These are phyloP conservation scores for Aspergillus saccharolyticus DNA, from an alignment of 495 filamentous ascomycete species.

Conservation along the genomic window DNA sequence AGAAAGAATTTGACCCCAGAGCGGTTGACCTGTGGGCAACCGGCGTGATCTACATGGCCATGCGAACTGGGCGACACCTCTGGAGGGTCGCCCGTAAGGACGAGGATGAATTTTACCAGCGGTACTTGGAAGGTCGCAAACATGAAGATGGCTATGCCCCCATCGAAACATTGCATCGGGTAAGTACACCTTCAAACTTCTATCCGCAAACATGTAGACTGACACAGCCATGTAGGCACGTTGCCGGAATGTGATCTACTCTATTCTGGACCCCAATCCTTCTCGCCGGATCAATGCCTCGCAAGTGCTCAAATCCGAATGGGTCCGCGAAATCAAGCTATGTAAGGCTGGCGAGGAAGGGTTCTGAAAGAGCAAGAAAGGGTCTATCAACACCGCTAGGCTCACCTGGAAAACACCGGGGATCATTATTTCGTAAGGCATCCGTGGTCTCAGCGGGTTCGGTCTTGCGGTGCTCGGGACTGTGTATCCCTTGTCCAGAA, in stretches of 20 bases:
- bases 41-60: constrained; percentile 99
- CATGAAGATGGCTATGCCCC: constrained; percentile 94
- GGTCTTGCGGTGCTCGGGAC: constrained; percentile 9
- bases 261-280: constrained; percentile 91
- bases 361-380: constrained; percentile 35
- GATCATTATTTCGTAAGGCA: background rate
- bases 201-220: constrained; percentile 25
- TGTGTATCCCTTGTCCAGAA: constrained; percentile 7
- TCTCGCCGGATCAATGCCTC: constrained; percentile 88
- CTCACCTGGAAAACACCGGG: background rate
- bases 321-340: constrained; percentile 93
- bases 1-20: constrained; percentile 92
- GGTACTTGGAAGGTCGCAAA: constrained; percentile 85
- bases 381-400: background rate
- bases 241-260: constrained; percentile 98
- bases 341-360: constrained; percentile 96
- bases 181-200: constrained; percentile 48
- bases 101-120: constrained; percentile 93
- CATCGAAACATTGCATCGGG: constrained; percentile 91
- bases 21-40: constrained; percentile 98
- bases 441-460: constrained; percentile 9
- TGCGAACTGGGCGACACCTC: constrained; percentile 92
- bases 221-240: constrained; percentile 62
- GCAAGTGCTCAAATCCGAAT: constrained; percentile 96
- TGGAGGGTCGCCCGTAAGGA: constrained; percentile 95